phyloP scores from a whole-genome alignment of 768 basidiomycete species.

The Pleurotus tuber-regium region DNA sequence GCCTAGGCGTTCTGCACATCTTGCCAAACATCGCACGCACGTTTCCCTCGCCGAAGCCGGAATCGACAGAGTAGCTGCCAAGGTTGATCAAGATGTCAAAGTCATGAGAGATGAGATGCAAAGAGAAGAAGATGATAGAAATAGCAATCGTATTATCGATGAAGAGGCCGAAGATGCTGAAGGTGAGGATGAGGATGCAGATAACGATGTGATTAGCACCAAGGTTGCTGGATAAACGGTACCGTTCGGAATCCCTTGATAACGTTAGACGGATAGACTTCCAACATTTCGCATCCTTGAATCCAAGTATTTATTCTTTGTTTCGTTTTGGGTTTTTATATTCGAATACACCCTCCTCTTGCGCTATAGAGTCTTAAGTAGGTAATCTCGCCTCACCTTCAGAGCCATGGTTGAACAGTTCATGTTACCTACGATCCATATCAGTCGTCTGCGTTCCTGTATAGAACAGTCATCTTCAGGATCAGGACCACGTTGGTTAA shows the following conservation, averaged over 20 bases:
- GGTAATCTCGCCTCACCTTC: no score
- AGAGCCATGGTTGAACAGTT: no score
- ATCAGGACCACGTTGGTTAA: no score
- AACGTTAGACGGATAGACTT: not conserved
- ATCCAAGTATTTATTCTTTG: not conserved
- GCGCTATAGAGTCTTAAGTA: no score
- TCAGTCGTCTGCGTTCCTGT: no score
- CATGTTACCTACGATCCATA: no score
- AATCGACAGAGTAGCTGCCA: constrained; percentile 84
- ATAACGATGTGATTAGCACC: constrained; percentile 28
- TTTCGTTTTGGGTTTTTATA: constrained; percentile 1
- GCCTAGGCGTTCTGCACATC: constrained; percentile 75
- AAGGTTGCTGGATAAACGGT: constrained; percentile 31
- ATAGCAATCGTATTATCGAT: constrained; percentile 22
- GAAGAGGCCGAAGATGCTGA: constrained; percentile 16
- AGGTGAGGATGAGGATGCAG: constrained; percentile 21
- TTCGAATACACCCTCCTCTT: no score
- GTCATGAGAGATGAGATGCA: constrained; percentile 77
- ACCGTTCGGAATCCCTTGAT: not conserved
- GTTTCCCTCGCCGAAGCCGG: constrained; percentile 86
- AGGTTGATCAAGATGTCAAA: constrained; percentile 84
- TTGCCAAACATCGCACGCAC: constrained; percentile 76
- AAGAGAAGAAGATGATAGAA: constrained; percentile 46
- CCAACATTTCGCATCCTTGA: not conserved
- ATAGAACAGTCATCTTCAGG: no score